Percentiles rank a stretch among this genome's conserved stretches.
phyloP scores from a whole-genome alignment of 2,329 filamentous ascomycete genomes.

The Coleophoma cylindrospora region DNA sequence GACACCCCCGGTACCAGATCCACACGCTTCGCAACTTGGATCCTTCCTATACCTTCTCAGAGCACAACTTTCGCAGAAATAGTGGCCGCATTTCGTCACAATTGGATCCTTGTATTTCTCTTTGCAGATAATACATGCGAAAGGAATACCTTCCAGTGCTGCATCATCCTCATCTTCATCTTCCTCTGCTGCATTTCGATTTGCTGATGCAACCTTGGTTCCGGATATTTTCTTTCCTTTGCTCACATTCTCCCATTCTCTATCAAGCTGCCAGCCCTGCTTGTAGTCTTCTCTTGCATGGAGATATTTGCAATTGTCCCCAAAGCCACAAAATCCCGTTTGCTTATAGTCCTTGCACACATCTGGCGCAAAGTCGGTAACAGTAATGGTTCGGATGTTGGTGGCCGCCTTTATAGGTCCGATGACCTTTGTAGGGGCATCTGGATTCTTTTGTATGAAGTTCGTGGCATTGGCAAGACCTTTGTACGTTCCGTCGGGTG shows the following conservation, averaged over 20 bases:
- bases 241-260: conserved; percentile 84
- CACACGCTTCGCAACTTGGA: conserved; percentile 81
- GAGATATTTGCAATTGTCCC: conserved; percentile 68
- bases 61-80: conserved; percentile 91
- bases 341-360: conserved; percentile 94
- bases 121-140: conserved; percentile 28
- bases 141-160: conserved; percentile 26
- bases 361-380: conserved; percentile 87
- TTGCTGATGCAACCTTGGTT: conserved; percentile 34
- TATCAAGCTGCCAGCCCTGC: conserved; percentile 92
- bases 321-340: conserved; percentile 49
- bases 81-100: conserved; percentile 87
- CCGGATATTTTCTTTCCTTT: conserved; percentile 64
- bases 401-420: conserved; percentile 85
- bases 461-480: conserved; percentile 64
- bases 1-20: conserved; percentile 77
- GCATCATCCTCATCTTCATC: conserved; percentile 37
- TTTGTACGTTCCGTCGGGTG: conserved; percentile 67
- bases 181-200: conserved; percentile 31
- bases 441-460: conserved; percentile 77
- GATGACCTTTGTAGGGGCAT: conserved; percentile 64
- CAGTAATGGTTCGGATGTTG: conserved; percentile 85
- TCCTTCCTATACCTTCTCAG: conserved; percentile 82
- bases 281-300: conserved; percentile 77
- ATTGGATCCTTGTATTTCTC: conserved; percentile 56